Conservation (phyloP, 2,329 filamentous ascomycete species). For the Fusarium multiceps region DNA sequence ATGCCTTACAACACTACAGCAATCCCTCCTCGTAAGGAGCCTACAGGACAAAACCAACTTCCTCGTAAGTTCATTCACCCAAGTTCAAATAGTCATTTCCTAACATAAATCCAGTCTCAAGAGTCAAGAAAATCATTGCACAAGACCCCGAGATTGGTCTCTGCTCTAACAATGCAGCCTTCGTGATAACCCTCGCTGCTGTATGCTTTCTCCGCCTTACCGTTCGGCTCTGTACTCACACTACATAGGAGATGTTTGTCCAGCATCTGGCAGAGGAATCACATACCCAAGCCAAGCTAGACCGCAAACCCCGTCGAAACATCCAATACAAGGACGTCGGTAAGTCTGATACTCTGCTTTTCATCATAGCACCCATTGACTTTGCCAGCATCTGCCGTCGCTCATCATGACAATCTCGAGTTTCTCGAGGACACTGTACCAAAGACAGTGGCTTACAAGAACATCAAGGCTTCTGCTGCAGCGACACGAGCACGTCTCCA, state of each 20-base stretch:
- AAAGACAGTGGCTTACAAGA: constrained; percentile 82
- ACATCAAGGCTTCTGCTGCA: constrained; percentile 74
- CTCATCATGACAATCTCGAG: constrained; percentile 91
- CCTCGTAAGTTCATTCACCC: constrained; percentile 72
- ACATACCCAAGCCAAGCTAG: constrained; percentile 88
- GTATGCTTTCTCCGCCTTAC: constrained; percentile 58
- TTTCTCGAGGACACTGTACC: constrained; percentile 94
- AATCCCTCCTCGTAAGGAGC: constrained; percentile 82
- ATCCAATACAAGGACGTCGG: constrained; percentile 96
- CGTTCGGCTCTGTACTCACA: constrained; percentile 2
- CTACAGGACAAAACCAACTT: constrained; percentile 85
- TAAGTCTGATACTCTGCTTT: constrained; percentile 53
- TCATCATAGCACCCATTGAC: constrained; percentile 5
- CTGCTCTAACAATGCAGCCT: constrained; percentile 93
- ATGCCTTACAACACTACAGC: constrained; percentile 95
- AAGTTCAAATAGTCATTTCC: constrained; percentile 6
- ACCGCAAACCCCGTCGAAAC: constrained; percentile 90
- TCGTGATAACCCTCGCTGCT: constrained; percentile 91
- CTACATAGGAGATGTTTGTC: constrained; percentile 88
- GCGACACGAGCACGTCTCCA: constrained; percentile 60
- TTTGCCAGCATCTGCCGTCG: constrained; percentile 78
- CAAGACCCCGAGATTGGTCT: constrained; percentile 86
- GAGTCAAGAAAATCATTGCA: constrained; percentile 95
- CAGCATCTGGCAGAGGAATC: constrained; percentile 88
- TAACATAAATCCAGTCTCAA: constrained; percentile 72